Evolutionary conservation across 495 filamentous ascomycete genomes (phyloP).

Genomic region (Penicillium flavigenum): DNA sequence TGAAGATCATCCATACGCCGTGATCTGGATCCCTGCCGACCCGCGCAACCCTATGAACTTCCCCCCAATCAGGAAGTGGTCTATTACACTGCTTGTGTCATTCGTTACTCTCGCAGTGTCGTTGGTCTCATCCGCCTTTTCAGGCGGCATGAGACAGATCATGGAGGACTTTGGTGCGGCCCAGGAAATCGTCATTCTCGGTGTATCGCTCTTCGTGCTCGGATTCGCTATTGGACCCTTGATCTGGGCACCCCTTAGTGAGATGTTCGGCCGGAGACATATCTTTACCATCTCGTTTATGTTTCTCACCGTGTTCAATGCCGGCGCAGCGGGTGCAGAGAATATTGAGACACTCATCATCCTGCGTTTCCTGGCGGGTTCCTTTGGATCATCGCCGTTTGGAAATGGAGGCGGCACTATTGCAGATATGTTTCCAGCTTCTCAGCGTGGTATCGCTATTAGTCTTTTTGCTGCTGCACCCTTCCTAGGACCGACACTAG

Average conservation of each 20-base stretch:
- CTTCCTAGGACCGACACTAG: conserved; percentile 66
- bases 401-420: conserved; percentile 75
- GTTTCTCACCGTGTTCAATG: conserved; percentile 67
- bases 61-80: conserved; percentile 63
- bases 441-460: conserved; percentile 62
- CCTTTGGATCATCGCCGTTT: conserved; percentile 70
- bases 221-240: conserved; percentile 65
- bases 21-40: conserved; percentile 72
- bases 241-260: conserved; percentile 65
- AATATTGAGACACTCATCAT: conserved; percentile 67
- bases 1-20: conserved; percentile 67
- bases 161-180: conserved; percentile 56
- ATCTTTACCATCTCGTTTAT: conserved; percentile 63
- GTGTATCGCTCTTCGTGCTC: conserved; percentile 73
- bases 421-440: conserved; percentile 68
- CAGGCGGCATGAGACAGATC: conserved; percentile 65
- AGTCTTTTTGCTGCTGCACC: conserved; percentile 65
- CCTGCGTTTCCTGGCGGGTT: conserved; percentile 74
- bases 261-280: conserved; percentile 70
- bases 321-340: conserved; percentile 58
- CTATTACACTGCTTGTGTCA: conserved; percentile 62
- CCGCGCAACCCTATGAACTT: conserved; percentile 72
- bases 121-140: conserved; percentile 74
- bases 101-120: conserved; percentile 70
- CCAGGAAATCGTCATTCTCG: conserved; percentile 60